Conservation (phyloP, 768 basidiomycete species). For the Xerocomus spinulosus region DNA sequence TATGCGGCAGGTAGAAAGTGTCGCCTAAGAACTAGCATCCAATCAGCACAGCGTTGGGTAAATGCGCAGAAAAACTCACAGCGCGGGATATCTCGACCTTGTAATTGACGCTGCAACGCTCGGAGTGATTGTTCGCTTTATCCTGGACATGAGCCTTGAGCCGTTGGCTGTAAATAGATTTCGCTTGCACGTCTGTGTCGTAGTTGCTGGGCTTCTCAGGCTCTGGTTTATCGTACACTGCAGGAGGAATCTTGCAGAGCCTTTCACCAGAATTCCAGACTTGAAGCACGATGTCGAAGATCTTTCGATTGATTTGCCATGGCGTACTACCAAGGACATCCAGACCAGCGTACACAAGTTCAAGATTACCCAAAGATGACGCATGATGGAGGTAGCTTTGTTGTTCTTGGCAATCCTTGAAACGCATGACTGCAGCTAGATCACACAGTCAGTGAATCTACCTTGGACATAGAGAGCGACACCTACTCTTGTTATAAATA, state of each 20-base stretch:
- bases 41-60: background rate
- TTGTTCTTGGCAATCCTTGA: constrained; percentile 87
- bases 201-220: constrained; percentile 46
- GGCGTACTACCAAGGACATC: constrained; percentile 88
- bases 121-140: constrained; percentile 83
- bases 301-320: constrained; percentile 79
- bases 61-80: constrained; percentile 42
- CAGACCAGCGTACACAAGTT: constrained; percentile 82
- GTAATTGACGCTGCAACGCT: constrained; percentile 91
- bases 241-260: constrained; percentile 81
- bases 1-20: constrained; percentile 89
- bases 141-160: constrained; percentile 50
- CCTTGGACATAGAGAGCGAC: background rate
- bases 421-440: constrained; percentile 78
- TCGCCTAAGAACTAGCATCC: constrained; percentile 72
- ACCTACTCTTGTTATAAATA: constrained; percentile 68
- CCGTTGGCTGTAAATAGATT: constrained; percentile 51
- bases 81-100: constrained; percentile 94
- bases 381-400: constrained; percentile 72
- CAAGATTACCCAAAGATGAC: constrained; percentile 66
- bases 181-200: constrained; percentile 49
- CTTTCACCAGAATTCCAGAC: constrained; percentile 88
- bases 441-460: background rate
- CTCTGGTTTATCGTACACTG: constrained; percentile 57
- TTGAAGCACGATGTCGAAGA: constrained; percentile 69